These are phyloP conservation scores for Chrysoporthe cubensis DNA, from an alignment of 2,329 filamentous ascomycete genomes.

Conservation along the genomic window DNA sequence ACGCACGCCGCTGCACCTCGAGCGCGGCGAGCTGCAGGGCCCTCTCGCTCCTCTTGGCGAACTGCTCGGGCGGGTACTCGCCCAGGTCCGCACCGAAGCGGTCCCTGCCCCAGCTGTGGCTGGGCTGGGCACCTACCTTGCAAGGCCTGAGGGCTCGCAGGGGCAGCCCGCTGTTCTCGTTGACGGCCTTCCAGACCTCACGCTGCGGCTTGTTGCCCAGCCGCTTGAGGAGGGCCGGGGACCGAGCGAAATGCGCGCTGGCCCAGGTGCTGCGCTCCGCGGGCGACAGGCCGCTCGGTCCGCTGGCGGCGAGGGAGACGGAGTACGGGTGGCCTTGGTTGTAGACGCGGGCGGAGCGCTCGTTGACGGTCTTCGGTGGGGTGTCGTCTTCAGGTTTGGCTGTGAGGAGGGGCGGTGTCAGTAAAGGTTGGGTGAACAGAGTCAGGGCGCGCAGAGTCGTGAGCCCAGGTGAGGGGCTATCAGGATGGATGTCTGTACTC, in stretches of 20 bases:
- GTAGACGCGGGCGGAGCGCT: conserved; percentile 52
- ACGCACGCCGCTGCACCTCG: conserved; percentile 49
- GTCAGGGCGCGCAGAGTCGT: neutral
- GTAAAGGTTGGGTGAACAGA: neutral
- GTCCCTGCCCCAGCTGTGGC: conserved; percentile 54
- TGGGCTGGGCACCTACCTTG: conserved; percentile 17
- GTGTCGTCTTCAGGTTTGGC: conserved; percentile 38
- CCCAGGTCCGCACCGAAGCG: conserved; percentile 53
- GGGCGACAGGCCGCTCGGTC: conserved; percentile 49
- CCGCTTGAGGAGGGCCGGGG: conserved; percentile 39
- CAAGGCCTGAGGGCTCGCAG: conserved; percentile 45
- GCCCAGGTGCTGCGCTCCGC: conserved; percentile 55
- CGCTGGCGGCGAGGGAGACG: conserved; percentile 48
- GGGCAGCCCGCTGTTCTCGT: conserved; percentile 53
- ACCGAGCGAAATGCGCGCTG: conserved; percentile 50
- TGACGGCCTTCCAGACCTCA: conserved; percentile 61
- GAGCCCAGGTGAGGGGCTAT: no score
- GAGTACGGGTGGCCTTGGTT: conserved; percentile 56
- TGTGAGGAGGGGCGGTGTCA: conserved; percentile 22
- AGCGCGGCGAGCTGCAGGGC: conserved; percentile 49
- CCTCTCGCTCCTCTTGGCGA: conserved; percentile 47
- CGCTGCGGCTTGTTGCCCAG: conserved; percentile 53
- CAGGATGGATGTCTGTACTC: conserved; percentile 4
- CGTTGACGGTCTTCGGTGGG: conserved; percentile 50
- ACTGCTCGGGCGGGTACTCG: conserved; percentile 52